Conservation (phyloP, 495 filamentous ascomycete genomes). For the Tuber brumale region DNA sequence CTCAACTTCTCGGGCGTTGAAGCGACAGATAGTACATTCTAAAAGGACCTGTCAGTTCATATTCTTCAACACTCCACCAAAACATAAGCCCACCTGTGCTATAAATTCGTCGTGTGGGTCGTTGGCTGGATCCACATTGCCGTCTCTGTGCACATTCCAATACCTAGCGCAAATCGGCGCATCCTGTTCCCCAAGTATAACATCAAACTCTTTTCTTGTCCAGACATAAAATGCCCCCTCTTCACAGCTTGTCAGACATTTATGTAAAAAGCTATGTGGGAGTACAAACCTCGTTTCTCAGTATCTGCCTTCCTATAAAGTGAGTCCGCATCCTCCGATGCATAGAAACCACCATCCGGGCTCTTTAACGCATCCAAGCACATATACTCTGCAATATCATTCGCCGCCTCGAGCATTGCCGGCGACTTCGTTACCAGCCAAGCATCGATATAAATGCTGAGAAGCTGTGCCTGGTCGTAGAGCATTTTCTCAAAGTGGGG, state of each 20-base stretch:
- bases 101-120: constrained; percentile 93
- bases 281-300: constrained; percentile 57
- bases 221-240: constrained; percentile 96
- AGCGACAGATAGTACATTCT: constrained; percentile 56
- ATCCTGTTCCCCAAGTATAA: constrained; percentile 64
- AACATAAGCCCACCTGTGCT: constrained; percentile 57
- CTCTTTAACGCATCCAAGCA: constrained; percentile 60
- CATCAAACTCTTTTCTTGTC: constrained; percentile 80
- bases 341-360: constrained; percentile 69
- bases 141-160: constrained; percentile 78
- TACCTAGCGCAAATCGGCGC: constrained; percentile 71
- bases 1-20: constrained; percentile 61
- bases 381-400: constrained; percentile 79
- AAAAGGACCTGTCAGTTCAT: constrained; percentile 12
- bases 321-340: constrained; percentile 91
- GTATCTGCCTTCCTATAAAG: constrained; percentile 63
- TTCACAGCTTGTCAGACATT: constrained; percentile 7
- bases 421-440: constrained; percentile 65
- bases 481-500: constrained; percentile 99
- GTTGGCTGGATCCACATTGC: constrained; percentile 76
- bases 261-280: background rate
- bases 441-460: constrained; percentile 81
- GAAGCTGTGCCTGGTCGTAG: constrained; percentile 83
- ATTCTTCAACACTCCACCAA: constrained; percentile 43
- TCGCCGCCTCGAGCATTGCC: constrained; percentile 71